Evolutionary conservation across 352 stramenopile genomes (phyloP), one percentile per base, ranked within the genome.

Genomic region (Globisporangium irregulare): DNA sequence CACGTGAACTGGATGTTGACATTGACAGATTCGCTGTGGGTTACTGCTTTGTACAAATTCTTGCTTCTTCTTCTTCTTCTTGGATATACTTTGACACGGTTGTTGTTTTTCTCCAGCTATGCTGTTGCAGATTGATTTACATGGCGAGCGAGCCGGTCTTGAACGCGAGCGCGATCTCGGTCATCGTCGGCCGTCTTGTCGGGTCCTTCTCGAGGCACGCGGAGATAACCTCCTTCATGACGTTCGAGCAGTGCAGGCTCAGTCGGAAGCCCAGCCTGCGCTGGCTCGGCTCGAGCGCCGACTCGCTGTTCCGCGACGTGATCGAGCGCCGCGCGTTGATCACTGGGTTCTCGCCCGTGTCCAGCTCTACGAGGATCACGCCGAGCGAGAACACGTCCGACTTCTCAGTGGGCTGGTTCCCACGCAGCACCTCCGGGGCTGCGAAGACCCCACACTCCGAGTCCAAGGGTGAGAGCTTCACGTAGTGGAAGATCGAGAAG

Each of bases 401-500:
- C 67, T 79, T 84, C 38, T 92, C 85, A 0, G 79, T 90, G 43
- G 84, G 84, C 61, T 89, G 81, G 54, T 91, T 81, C 6, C 87
- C 85, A 18, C 78, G 82, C 48, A 92, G 68, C 62, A 93, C 76
- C 60, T 95, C 87, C 0, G 87, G 87, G 22, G 87, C 79, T 3
- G 82, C 85, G 24, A 95, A 91, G 36, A 90, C 71, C 41, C 76
- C 76, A 59, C 80, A 87, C 66, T 92, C 80, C 34, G 76, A 81
- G 67, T 91, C 85, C 54, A 91, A 68, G 32, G 83, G 85, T 25
- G 80, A 91, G 10, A 87, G 73, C 51, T 91, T 86, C 14, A 91
- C 81, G 67, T 91, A 91, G 67, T 94, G 83, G 74, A 90, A 91
- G 62, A 91, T 81, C 20, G 83, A 80, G 59, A 95, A 93, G 9